Conservation (phyloP, 371 early-diverging fungal species). For the Mycotypha africana region DNA sequence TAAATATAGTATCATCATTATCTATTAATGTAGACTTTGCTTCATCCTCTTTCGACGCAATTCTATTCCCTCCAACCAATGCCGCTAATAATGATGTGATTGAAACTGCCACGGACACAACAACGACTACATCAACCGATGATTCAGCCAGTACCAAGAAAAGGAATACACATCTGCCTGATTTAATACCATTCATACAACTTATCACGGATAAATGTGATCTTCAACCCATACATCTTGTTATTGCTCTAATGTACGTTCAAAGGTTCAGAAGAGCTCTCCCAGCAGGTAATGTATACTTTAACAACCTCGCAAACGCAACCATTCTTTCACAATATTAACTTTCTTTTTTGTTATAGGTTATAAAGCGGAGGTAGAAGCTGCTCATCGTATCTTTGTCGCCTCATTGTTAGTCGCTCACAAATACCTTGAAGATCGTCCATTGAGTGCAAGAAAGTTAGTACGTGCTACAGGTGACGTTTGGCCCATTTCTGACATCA, state of each 20-base stretch:
- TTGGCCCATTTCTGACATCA: conserved; percentile 48
- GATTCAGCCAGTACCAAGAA: too few relatives aligned
- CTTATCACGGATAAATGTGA: conserved; percentile 44
- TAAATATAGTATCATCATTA: too few relatives aligned
- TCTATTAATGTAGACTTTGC: conserved; percentile 30
- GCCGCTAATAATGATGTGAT: neutral
- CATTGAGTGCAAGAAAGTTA: conserved; percentile 36
- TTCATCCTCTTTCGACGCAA: conserved; percentile 44
- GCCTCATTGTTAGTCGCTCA: conserved; percentile 42
- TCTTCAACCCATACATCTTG: conserved; percentile 34
- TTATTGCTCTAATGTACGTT: conserved; percentile 46
- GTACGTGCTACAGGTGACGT: conserved; percentile 47
- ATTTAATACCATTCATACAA: conserved; percentile 41
- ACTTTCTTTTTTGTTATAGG: conserved; percentile 19
- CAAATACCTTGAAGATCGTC: conserved; percentile 43
- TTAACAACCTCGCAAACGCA: too few relatives aligned
- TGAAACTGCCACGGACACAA: too few relatives aligned
- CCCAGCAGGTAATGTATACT: too few relatives aligned
- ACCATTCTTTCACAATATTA: too few relatives aligned
- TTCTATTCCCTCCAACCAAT: conserved; percentile 23
- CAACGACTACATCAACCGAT: too few relatives aligned
- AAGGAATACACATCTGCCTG: conserved; percentile 31
- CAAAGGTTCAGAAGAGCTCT: conserved; percentile 37
- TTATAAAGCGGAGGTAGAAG: conserved; percentile 42
- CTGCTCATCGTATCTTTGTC: conserved; percentile 48